Evolutionary conservation across 2,329 filamentous ascomycete genomes (phyloP), one percentile per base, ranked within the genome.

Genomic region (Macrophomina pseudophaseolina): DNA sequence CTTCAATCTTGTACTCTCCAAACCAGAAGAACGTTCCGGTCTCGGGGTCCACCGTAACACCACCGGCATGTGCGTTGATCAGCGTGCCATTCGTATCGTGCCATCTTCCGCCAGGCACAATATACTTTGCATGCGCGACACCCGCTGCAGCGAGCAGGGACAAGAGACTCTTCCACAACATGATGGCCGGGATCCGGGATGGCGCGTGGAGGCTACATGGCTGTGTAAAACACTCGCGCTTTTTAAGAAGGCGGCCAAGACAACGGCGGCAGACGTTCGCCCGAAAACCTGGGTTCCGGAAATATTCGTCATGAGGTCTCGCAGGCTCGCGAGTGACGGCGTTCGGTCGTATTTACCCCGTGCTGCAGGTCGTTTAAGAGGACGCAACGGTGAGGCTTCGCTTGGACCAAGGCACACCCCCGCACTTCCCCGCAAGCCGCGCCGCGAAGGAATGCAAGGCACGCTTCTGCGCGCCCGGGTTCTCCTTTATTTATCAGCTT

Each of bases 51-150:
- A 85, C 73, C 0, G 82, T 82, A 6, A 89, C 78, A 12, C 83
- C 83, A 1, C 87, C 87, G 1, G 87, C 87, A 72, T 90, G 87
- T 1, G 87, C 87, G 63, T 87, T 89, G 64, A 89, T 83, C 12
- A 88, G 73, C n/a, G 85, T 82, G 0, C 86, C 86, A 2, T 87
- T 81, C 0, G 85, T 89, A 69, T 88, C 87, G 18, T 77, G 80
- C 87, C 87, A 90, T 73, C 86, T 79, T 0, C 81, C 87, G 3
- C 87, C 87, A 0, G 87, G 87, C 2, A 88, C 86, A 56, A 89
- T 89, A 75, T 85, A 89, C 72, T 83, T 86, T 12, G 81, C 80
- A n/a, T 44, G 23, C 9, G 14, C 60, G 3, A 14, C 60, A 11
- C 23, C 60, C 5, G 38, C 60, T 32, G 28, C 60, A n/a, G 53